Percentiles rank a stretch among this genome's conserved stretches.
Evolutionary conservation across 805 yeast species (phyloP).

Genomic region (Saturnispora gosingensis): DNA sequence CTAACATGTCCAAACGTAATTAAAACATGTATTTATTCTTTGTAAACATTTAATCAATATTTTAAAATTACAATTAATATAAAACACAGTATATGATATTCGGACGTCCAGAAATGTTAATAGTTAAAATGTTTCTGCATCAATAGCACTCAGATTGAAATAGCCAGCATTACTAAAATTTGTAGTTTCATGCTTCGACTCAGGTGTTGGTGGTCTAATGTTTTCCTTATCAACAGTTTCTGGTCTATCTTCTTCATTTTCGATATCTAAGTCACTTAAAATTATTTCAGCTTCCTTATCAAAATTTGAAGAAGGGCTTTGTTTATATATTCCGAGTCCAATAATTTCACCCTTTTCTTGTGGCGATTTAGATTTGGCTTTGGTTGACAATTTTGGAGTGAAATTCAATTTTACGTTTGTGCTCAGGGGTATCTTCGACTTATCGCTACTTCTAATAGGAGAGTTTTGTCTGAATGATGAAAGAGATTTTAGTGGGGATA

Average conservation of each 20-base stretch:
- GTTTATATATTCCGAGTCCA: not conserved
- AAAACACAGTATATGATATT: not conserved
- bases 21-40: not conserved
- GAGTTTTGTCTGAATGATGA: conserved; percentile 1
- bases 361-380: not conserved
- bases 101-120: not conserved
- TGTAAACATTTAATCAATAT: not conserved
- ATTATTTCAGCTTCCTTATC: not conserved
- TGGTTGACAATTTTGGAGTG: not conserved
- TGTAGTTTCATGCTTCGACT: not conserved
- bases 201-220: conserved; percentile 1
- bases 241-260: conserved; percentile 4
- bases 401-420: not conserved
- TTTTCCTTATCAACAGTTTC: conserved; percentile 5
- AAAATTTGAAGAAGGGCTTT: not conserved
- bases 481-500: not conserved
- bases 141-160: conserved; percentile 7
- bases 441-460: not conserved
- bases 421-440: not conserved
- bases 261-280: conserved; percentile 11
- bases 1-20: conserved; percentile 33
- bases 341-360: not conserved
- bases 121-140: conserved; percentile 4
- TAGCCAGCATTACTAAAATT: not conserved
- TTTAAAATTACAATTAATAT: not conserved